phyloP scores from a whole-genome alignment of 78 protist species.

The Anaeramoeba flamelloides region DNA sequence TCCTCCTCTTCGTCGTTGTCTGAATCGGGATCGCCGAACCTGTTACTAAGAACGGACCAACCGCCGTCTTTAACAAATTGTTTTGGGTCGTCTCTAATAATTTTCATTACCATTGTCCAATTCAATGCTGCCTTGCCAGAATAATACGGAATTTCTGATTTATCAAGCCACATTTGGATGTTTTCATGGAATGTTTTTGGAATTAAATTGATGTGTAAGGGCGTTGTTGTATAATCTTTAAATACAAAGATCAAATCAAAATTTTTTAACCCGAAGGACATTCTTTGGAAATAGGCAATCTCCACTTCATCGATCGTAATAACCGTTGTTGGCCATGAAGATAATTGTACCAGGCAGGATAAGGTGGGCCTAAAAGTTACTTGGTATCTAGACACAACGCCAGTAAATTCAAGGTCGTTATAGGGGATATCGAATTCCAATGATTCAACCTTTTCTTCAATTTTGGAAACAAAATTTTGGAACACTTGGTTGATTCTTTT shows the following conservation, averaged over 20 bases:
- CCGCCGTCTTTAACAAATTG: constrained; percentile 55
- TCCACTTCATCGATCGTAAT: constrained; percentile 65
- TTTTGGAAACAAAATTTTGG: constrained; percentile 27
- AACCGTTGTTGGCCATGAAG: constrained; percentile 64
- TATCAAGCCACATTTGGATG: constrained; percentile 66
- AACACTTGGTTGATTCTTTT: constrained; percentile 45
- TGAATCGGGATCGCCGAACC: constrained; percentile 21
- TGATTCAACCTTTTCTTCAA: constrained; percentile 25
- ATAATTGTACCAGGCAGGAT: constrained; percentile 47
- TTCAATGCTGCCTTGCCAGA: constrained; percentile 35
- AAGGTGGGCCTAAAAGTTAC: constrained; percentile 54
- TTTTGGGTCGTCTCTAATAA: constrained; percentile 25
- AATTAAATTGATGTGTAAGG: constrained; percentile 38
- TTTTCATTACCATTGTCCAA: constrained; percentile 59
- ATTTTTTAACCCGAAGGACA: constrained; percentile 37
- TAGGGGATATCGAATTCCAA: constrained; percentile 73
- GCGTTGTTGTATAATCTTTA: constrained; percentile 52
- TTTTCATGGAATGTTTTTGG: constrained; percentile 40
- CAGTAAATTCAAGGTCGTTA: constrained; percentile 67
- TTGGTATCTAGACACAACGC: constrained; percentile 34
- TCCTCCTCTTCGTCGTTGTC: too few species aligned
- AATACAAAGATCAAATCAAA: constrained; percentile 72
- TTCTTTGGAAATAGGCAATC: constrained; percentile 75
- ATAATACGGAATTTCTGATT: constrained; percentile 48
- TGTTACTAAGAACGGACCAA: constrained; percentile 48